phyloP scores from a whole-genome alignment of 225 moss, liverwort and hornwort species.

The Takakia lepidozioides region DNA sequence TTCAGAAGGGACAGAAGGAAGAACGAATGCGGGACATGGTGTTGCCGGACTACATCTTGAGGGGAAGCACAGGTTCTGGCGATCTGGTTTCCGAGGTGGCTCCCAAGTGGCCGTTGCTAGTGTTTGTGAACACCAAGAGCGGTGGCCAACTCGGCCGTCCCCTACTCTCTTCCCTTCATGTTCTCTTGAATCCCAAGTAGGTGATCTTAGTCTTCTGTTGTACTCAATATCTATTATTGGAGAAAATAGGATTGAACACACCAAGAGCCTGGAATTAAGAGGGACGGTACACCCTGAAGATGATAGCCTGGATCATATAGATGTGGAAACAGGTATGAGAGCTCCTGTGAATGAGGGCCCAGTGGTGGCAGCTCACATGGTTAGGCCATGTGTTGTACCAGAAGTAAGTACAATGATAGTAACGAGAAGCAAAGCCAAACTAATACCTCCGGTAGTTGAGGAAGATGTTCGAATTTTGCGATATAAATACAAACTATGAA shows the following conservation, averaged over 20 bases:
- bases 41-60: conserved; percentile 40
- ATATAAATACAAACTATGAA: background rate
- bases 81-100: background rate
- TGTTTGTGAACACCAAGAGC: conserved; percentile 82
- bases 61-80: background rate
- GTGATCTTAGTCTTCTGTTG: too few relatives aligned
- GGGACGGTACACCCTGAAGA: background rate
- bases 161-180: conserved; percentile 52
- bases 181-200: conserved; percentile 65
- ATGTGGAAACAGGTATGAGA: background rate
- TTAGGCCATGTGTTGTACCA: too few relatives aligned
- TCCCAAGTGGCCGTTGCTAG: conserved; percentile 47
- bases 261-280: background rate
- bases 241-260: background rate
- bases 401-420: too few relatives aligned
- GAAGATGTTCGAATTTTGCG: background rate
- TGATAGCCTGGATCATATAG: background rate
- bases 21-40: conserved; percentile 19
- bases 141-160: conserved; percentile 74
- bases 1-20: background rate
- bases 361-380: too few relatives aligned
- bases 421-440: too few relatives aligned
- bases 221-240: background rate
- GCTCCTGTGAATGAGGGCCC: too few relatives aligned
- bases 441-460: too few relatives aligned